These are phyloP conservation scores for Colletotrichum plurivorum DNA, from an alignment of 2,329 filamentous ascomycete species.

Conservation along the genomic window DNA sequence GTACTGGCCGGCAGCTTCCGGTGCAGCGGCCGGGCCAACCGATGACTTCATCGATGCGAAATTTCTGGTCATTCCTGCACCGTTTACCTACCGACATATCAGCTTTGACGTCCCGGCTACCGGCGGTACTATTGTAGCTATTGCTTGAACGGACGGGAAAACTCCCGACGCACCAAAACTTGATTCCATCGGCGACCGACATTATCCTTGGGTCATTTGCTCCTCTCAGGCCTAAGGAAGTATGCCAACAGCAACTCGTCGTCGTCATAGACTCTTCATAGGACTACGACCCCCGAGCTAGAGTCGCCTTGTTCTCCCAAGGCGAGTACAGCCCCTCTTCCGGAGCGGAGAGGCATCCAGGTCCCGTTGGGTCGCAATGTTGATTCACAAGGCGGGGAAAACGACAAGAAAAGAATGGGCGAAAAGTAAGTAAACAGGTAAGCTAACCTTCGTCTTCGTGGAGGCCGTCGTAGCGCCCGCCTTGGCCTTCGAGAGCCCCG, in stretches of 20 bases:
- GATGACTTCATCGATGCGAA: conserved; percentile 40
- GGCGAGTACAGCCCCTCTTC: neutral
- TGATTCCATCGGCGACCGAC: no score
- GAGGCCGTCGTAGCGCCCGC: conserved; percentile 12
- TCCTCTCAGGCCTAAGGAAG: neutral
- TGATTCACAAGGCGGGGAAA: conserved; percentile 12
- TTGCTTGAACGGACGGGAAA: no score
- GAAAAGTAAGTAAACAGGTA: conserved; percentile 3
- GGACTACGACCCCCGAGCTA: conserved; percentile 4
- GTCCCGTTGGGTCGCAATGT: conserved; percentile 7
- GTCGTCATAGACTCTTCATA: conserved; percentile 25
- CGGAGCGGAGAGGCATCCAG: neutral
- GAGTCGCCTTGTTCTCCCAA: neutral
- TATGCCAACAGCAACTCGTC: neutral
- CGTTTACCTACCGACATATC: no score
- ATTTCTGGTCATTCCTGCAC: neutral
- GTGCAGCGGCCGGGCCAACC: conserved; percentile 20
- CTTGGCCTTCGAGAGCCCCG: neutral
- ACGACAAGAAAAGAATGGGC: conserved; percentile 5
- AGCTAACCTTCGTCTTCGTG: conserved; percentile 8
- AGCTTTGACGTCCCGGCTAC: neutral
- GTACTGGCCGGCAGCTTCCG: conserved; percentile 18
- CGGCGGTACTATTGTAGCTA: neutral
- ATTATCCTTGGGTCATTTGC: neutral
- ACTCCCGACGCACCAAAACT: neutral